phyloP scores from a whole-genome alignment of 805 yeast species.

The Candida awuae region DNA sequence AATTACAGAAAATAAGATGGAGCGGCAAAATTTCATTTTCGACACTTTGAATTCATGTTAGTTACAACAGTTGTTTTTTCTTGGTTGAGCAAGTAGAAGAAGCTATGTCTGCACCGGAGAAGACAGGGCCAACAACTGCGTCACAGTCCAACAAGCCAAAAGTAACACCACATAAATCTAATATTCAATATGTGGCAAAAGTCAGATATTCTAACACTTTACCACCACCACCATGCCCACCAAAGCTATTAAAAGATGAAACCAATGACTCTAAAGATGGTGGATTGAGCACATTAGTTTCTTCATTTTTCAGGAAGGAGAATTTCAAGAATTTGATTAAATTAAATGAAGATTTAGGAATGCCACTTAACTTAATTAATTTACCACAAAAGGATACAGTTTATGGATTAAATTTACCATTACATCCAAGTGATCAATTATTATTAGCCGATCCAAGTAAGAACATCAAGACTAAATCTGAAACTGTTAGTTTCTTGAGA shows the following conservation, averaged over 20 bases:
- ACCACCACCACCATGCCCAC: slow-evolving; percentile 92
- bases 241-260: slow-evolving; percentile 55
- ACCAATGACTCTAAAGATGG: slow-evolving; percentile 29
- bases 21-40: too few relatives aligned
- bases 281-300: slow-evolving; percentile 48
- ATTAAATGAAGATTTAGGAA: slow-evolving; percentile 56
- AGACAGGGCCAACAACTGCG: background rate
- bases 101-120: slow-evolving; percentile 3
- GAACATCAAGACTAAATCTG: slow-evolving; percentile 32
- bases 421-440: slow-evolving; percentile 72
- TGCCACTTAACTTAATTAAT: slow-evolving; percentile 65
- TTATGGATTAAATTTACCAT: slow-evolving; percentile 25
- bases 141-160: background rate
- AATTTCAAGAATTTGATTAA: slow-evolving; percentile 57
- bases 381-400: slow-evolving; percentile 42
- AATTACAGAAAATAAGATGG: too few relatives aligned
- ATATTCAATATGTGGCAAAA: slow-evolving; percentile 53
- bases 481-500: slow-evolving; percentile 55
- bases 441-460: slow-evolving; percentile 74
- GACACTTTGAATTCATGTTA: too few relatives aligned
- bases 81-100: too few relatives aligned
- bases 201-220: slow-evolving; percentile 76
- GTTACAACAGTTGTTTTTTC: too few relatives aligned
- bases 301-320: slow-evolving; percentile 67
- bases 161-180: slow-evolving; percentile 7